These are phyloP conservation scores for Micromonas commoda DNA, from an alignment of 139 green algal genomes.

Conservation along the genomic window DNA sequence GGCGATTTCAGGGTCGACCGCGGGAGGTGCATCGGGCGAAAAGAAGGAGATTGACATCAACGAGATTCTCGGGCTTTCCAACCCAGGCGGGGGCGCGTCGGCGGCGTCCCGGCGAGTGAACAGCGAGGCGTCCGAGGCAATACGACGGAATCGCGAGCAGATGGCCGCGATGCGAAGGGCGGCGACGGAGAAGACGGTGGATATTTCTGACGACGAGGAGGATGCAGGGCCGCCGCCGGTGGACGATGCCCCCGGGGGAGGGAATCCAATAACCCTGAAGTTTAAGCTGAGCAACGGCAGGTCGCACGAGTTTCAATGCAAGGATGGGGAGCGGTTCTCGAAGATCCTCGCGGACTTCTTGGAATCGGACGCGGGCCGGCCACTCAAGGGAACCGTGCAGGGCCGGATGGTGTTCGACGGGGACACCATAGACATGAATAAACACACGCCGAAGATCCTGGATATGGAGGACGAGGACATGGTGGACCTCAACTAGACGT, in stretches of 20 bases:
- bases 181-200: not conserved
- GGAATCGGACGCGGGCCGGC: not conserved
- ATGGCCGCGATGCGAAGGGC: not conserved
- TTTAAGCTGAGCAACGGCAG: not conserved
- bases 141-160: not conserved
- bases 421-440: not conserved
- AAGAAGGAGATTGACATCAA: not conserved
- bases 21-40: not conserved
- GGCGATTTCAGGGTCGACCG: not conserved
- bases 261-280: not conserved
- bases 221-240: not conserved
- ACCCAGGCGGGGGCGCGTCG: not conserved
- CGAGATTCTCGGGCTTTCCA: not conserved
- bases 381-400: not conserved
- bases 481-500: not conserved
- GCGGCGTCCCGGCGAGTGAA: not conserved
- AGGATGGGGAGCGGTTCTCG: not conserved
- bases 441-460: not conserved
- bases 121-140: not conserved
- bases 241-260: not conserved
- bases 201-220: not conserved
- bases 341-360: not conserved
- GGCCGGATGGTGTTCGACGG: not conserved
- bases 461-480: constrained; percentile 19
- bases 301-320: not conserved